A percentile compares a stretch with the other conserved stretches of the same genome.
phyloP scores from a whole-genome alignment of 2,329 filamentous ascomycete genomes.

The Emericellopsis cladophorae region DNA sequence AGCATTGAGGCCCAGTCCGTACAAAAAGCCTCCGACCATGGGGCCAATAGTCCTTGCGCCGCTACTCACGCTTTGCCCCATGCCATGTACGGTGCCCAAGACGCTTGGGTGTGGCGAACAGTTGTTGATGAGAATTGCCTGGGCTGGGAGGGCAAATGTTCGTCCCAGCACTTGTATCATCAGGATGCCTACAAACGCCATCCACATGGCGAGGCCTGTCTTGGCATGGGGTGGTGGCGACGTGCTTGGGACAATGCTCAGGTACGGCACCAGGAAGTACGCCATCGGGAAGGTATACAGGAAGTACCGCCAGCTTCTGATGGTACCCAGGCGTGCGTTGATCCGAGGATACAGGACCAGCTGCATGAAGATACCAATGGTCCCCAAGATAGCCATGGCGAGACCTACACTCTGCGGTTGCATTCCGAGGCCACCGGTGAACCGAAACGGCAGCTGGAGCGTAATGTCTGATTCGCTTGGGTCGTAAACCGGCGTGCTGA shows the following conservation, averaged over 20 bases:
- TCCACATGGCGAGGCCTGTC: constrained; percentile 48
- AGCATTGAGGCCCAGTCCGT: constrained; percentile 42
- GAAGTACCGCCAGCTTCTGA: constrained; percentile 55
- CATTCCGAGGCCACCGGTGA: constrained; percentile 67
- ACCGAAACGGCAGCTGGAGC: constrained; percentile 41
- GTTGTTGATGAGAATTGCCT: constrained; percentile 34
- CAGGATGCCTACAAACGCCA: constrained; percentile 48
- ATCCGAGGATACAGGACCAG: constrained; percentile 54
- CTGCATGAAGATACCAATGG: constrained; percentile 57
- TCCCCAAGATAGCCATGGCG: constrained; percentile 64
- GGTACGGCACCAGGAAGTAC: constrained; percentile 58
- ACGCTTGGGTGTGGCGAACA: constrained; percentile 34
- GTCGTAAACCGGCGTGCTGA: constrained; percentile 55
- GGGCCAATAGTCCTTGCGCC: constrained; percentile 48
- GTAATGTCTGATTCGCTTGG: constrained; percentile 19
- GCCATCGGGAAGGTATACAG: constrained; percentile 58
- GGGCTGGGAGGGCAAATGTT: constrained; percentile 43
- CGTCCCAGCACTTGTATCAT: constrained; percentile 52
- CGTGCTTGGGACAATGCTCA: constrained; percentile 52
- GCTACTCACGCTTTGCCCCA: constrained; percentile 45
- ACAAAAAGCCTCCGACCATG: constrained; percentile 45
- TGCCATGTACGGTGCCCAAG: constrained; percentile 32
- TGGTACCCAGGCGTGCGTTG: constrained; percentile 53
- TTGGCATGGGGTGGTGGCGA: constrained; percentile 35
- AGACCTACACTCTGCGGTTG: constrained; percentile 59